Evolutionary conservation across 2,329 filamentous ascomycete genomes (phyloP).

Genomic region (Beauveria medogensis): DNA sequence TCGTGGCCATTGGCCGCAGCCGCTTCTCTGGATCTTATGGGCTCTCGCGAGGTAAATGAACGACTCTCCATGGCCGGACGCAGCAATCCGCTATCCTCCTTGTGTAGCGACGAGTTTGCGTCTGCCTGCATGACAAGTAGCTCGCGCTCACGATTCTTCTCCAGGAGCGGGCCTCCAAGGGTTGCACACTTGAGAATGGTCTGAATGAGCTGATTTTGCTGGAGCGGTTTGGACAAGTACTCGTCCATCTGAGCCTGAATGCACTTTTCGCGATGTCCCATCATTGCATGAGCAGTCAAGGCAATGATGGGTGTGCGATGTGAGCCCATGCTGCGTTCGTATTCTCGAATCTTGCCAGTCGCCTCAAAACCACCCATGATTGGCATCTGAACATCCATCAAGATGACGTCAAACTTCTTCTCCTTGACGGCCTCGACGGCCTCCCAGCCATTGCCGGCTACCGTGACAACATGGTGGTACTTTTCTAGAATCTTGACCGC

Average conservation of each 20-base stretch:
- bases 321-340: slow-evolving; percentile 72
- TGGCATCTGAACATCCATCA: slow-evolving; percentile 99
- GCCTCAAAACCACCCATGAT: slow-evolving; percentile 99
- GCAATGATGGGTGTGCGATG: slow-evolving; percentile 92
- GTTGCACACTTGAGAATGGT: slow-evolving; percentile 96
- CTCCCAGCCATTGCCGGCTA: slow-evolving; percentile 91
- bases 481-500: slow-evolving; percentile 97
- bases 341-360: slow-evolving; percentile 92
- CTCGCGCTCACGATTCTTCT: slow-evolving; percentile 62
- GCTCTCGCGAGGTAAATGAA: slow-evolving; percentile 61
- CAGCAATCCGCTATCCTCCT: slow-evolving; percentile 29
- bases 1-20: slow-evolving; percentile 51
- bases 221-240: slow-evolving; percentile 91
- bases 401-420: slow-evolving; percentile 88
- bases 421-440: slow-evolving; percentile 87
- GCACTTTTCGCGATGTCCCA: slow-evolving; percentile 95
- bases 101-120: slow-evolving; percentile 35
- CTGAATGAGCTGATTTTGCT: slow-evolving; percentile 95
- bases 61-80: slow-evolving; percentile 44
- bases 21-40: slow-evolving; percentile 42
- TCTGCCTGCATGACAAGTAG: slow-evolving; percentile 43
- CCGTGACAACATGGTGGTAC: slow-evolving; percentile 85
- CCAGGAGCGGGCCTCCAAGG: slow-evolving; percentile 72
- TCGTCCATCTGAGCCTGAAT: slow-evolving; percentile 99
- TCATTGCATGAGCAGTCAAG: slow-evolving; percentile 95